Base-by-base conservation (phyloP, 23 red algal species). In the Chondrus crispus region DNA sequence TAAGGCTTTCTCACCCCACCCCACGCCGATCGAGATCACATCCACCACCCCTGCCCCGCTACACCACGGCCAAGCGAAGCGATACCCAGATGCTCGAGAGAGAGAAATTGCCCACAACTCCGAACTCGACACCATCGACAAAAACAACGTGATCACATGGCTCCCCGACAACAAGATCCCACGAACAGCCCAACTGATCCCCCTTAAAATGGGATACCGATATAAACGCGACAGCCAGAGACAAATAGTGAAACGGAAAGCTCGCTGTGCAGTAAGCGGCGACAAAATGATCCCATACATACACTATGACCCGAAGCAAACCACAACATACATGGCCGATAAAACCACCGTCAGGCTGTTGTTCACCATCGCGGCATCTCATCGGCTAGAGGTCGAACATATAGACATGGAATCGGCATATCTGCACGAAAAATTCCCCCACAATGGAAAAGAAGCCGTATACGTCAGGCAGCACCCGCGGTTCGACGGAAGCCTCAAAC, bases 341-440 rank as follows among this genome's bases (percentile, higher is more conserved):
- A 57, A 49, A 57, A 60, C 47, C 20, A 60, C 77, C 3, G 43
- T 22, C 46, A 5, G 77, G 16, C n/a, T 60, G 47, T 51, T 82
- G 2, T 22, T 82, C 2, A 13, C 47, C 19, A 20, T 82, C n/a
- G 43, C 46, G n/a, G 77, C 77, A 3, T 24, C 13, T 55, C 2
- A 44, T 3, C n/a, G 52, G 6, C 52, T 82, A 24, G 18, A 42
- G 6, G 7, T 58, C 7, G 77, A 82, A 16, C 77, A 58, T 7
- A 50, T 82, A n/a, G 47, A 57, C 19, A 57, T 82, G 9, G 58
- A 58, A 8, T 58, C 46, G 5, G 46, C 77, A 82, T 82, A 82
- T 39, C 24, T 64, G 3, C 79, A 83, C 55, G 47, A 58, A 33
- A 4, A 58, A 5, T 83, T 26, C 49, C 11, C 24, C 46, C 3